Evolutionary conservation across 768 basidiomycete species (phyloP).

Genomic region (Pleurotus eryngii): DNA sequence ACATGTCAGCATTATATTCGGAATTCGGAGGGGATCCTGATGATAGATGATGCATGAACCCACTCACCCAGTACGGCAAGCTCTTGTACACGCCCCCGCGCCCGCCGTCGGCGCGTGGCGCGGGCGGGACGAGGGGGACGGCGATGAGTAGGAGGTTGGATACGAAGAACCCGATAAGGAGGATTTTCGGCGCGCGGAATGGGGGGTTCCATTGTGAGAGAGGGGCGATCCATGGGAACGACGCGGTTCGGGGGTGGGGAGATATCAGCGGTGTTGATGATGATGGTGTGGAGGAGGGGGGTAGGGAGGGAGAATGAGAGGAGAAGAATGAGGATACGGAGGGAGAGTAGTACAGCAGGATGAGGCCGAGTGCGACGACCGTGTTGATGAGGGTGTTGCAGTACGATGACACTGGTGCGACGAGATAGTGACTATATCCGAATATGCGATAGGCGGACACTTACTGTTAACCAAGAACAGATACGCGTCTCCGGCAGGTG

Average conservation of each 20-base stretch:
- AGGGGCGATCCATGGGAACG: constrained; percentile 9
- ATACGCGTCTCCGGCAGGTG: constrained; percentile 75
- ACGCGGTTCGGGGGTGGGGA: no score
- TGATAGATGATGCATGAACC: constrained; percentile 25
- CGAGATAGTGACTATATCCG: neutral
- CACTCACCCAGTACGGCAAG: constrained; percentile 72
- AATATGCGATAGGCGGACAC: constrained; percentile 16
- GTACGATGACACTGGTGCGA: constrained; percentile 50
- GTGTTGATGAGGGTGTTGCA: constrained; percentile 56
- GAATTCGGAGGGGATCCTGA: neutral
- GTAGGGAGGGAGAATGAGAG: no score
- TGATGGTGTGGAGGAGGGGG: no score
- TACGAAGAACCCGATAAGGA: constrained; percentile 53
- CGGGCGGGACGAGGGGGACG: constrained; percentile 63
- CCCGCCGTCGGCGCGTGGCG: constrained; percentile 10
- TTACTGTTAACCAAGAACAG: constrained; percentile 64
- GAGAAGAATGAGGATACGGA: no score
- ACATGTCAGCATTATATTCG: neutral
- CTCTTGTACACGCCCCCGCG: constrained; percentile 43
- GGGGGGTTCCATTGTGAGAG: constrained; percentile 60
- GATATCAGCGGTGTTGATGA: no score
- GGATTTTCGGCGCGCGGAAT: constrained; percentile 49
- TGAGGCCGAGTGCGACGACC: constrained; percentile 49
- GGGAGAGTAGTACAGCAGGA: no score
- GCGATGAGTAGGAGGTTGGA: constrained; percentile 65